phyloP scores from a whole-genome alignment of 129 eudicot species.

The Deinandra increscens region DNA sequence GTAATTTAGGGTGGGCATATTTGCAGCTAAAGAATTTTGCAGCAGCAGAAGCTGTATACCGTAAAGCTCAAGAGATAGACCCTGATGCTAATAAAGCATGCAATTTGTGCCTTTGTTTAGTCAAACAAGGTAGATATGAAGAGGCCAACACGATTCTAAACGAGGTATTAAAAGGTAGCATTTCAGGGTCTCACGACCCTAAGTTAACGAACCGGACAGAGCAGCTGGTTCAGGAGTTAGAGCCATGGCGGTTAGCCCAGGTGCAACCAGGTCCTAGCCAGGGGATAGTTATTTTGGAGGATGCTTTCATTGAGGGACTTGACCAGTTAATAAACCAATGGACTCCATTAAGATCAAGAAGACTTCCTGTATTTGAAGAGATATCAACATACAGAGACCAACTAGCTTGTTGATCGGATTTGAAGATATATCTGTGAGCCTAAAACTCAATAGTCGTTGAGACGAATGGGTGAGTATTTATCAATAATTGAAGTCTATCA shows the following conservation, averaged over 20 bases:
- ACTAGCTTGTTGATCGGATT: constrained; percentile 64
- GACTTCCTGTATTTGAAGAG: constrained; percentile 78
- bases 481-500: constrained; percentile 22
- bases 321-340: constrained; percentile 65
- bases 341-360: constrained; percentile 55
- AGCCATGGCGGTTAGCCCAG: constrained; percentile 36
- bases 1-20: constrained; percentile 86
- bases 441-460: constrained; percentile 32
- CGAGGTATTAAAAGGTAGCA: constrained; percentile 49
- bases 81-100: constrained; percentile 83
- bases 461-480: constrained; percentile 16
- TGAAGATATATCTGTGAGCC: constrained; percentile 14
- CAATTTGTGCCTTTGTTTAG: constrained; percentile 60
- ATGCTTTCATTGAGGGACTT: constrained; percentile 58
- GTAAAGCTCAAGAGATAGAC: constrained; percentile 71
- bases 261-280: constrained; percentile 24
- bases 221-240: constrained; percentile 62
- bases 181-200: constrained; percentile 57
- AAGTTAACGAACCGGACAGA: constrained; percentile 51
- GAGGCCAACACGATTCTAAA: constrained; percentile 51
- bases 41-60: constrained; percentile 70
- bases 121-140: constrained; percentile 45
- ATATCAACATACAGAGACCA: constrained; percentile 70
- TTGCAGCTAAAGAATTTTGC: constrained; percentile 63
- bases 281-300: constrained; percentile 39